A percentile compares a stretch with the other conserved stretches of the same genome.
These are phyloP conservation scores for Tulasnella sp. DNA, from an alignment of 768 basidiomycete genomes.

Conservation along the genomic window DNA sequence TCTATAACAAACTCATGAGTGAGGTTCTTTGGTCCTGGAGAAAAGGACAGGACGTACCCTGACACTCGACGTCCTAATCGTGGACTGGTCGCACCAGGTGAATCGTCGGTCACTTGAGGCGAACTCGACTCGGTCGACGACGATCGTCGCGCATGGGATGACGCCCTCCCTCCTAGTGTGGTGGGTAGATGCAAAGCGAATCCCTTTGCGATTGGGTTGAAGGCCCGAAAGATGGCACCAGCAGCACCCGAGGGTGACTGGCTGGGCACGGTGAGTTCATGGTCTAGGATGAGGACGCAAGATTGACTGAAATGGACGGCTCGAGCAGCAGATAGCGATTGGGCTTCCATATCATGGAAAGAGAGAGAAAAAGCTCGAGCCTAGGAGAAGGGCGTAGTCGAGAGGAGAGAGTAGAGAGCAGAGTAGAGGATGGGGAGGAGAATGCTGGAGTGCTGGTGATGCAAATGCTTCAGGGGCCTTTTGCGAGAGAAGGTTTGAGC, in stretches of 20 bases:
- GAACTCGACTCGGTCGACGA: background rate
- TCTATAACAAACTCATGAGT: background rate
- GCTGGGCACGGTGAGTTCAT: background rate
- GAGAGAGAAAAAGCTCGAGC: background rate
- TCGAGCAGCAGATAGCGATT: background rate
- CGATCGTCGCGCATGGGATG: background rate
- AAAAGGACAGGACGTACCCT: background rate
- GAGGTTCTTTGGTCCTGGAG: background rate
- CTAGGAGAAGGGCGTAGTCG: background rate
- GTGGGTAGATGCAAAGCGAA: background rate
- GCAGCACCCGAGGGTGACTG: background rate
- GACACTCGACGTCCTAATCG: background rate
- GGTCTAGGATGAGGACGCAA: slow-evolving; percentile 13
- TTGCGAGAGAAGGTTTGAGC: background rate
- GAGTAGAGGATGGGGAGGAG: background rate
- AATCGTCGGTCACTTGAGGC: background rate
- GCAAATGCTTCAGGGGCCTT: background rate
- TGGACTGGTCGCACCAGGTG: background rate
- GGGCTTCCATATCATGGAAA: background rate
- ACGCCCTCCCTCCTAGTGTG: background rate
- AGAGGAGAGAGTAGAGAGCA: background rate
- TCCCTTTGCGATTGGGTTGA: background rate
- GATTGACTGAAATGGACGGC: background rate
- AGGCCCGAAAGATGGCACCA: background rate
- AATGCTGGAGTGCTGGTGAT: background rate